Conservation (phyloP, 1,284 basidiomycete species). For the Irpex sp. region DNA sequence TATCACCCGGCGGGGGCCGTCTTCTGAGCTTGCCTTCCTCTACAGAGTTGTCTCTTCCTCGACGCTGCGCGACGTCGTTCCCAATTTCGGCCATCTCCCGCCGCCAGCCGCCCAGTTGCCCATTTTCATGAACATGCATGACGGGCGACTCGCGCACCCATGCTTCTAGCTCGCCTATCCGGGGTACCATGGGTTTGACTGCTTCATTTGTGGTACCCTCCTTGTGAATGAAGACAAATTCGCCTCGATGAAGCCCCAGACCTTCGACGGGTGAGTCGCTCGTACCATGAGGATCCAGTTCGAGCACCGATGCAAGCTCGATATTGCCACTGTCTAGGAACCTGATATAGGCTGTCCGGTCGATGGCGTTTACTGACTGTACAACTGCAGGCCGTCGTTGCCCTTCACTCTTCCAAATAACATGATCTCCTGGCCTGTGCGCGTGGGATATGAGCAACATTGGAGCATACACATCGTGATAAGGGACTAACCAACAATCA, state of each 20-base stretch:
- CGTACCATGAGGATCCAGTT: conserved; percentile 81
- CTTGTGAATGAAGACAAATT: conserved; percentile 78
- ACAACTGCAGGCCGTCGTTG: conserved; percentile 70
- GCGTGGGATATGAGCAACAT: neutral
- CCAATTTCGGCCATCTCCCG: conserved; percentile 67
- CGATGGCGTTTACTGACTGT: conserved; percentile 70
- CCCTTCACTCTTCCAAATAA: conserved; percentile 81
- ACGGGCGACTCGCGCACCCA: conserved; percentile 68
- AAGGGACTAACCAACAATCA: conserved; percentile 68
- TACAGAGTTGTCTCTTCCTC: conserved; percentile 33
- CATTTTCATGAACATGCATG: conserved; percentile 33
- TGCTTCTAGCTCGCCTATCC: conserved; percentile 75
- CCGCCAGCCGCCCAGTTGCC: conserved; percentile 62
- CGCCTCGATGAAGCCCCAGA: conserved; percentile 80
- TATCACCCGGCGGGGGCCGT: conserved; percentile 40
- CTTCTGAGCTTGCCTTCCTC: conserved; percentile 41
- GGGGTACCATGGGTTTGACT: conserved; percentile 60
- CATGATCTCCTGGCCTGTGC: conserved; percentile 85
- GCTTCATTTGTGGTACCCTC: conserved; percentile 68
- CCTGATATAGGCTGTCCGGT: conserved; percentile 67
- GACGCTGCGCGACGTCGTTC: conserved; percentile 47
- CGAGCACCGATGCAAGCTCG: conserved; percentile 79
- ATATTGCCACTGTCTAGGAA: conserved; percentile 48
- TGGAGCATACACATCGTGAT: neutral
- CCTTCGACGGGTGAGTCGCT: conserved; percentile 53